These are phyloP conservation scores for Curvularia sp. DNA, from an alignment of 2,329 filamentous ascomycete genomes.

Conservation along the genomic window DNA sequence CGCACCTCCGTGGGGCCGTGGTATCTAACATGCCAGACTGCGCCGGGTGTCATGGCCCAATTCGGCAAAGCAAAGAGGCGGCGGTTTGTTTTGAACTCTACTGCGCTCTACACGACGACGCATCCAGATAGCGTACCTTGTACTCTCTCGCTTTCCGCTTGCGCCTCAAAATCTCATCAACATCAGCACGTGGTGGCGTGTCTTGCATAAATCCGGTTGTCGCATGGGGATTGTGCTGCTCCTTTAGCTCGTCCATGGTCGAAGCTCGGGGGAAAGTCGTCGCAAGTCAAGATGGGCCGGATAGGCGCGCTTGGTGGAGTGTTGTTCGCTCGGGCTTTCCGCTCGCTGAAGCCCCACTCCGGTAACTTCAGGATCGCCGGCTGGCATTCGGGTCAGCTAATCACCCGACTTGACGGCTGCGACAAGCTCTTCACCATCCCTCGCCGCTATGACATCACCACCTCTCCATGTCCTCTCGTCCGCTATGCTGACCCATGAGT, in stretches of 20 bases:
- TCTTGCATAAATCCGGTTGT: slow-evolving; percentile 38
- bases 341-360: slow-evolving; percentile 26
- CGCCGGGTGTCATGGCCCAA: slow-evolving; percentile 28
- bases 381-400: slow-evolving; percentile 12
- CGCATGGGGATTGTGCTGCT: slow-evolving; percentile 36
- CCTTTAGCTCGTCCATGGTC: slow-evolving; percentile 42
- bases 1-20: slow-evolving; percentile 23
- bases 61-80: slow-evolving; percentile 22
- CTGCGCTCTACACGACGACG: not conserved
- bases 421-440: not conserved
- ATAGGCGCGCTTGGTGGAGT: slow-evolving; percentile 26
- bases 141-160: slow-evolving; percentile 61
- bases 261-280: slow-evolving; percentile 27
- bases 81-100: not conserved
- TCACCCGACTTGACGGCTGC: slow-evolving; percentile 18
- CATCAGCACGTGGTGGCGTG: slow-evolving; percentile 54
- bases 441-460: slow-evolving; percentile 11
- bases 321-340: slow-evolving; percentile 21
- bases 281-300: slow-evolving; percentile 28
- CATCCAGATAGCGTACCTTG: slow-evolving; percentile 49
- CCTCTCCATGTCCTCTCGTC: not conserved
- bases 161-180: slow-evolving; percentile 59
- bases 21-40: slow-evolving; percentile 14
- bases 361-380: slow-evolving; percentile 12
- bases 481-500: not conserved